Base-by-base conservation (phyloP, 345 rosid species). In the Jatropha curcas region DNA sequence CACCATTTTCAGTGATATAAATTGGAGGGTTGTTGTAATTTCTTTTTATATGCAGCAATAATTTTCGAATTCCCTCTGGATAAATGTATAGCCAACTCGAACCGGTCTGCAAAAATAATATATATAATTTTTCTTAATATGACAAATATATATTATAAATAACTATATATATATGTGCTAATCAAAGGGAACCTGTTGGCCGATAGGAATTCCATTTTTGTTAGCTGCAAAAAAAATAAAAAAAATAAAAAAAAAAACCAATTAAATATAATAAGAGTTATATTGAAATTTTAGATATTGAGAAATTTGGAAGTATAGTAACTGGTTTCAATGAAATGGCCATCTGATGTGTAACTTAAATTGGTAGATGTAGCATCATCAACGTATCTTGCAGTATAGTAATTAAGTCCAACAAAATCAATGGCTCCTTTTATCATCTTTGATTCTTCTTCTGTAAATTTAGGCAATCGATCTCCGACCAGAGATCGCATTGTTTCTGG, bases 1-100 rank as follows among this genome's bases (percentile, higher is more conserved):
- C 78, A 84, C 93, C 93, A 31, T 89, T 89, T 55, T 87, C 93
- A 19, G 91, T 86, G 12, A 89, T 83, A 68, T 78, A 82, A 52
- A 89, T 83, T 7, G 74, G 11, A 11, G 90, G 94, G 45, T 82
- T 67, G 16, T 84, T 79, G 67, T 83, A 89, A 61, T 83, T 84
- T 39, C 76, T 60, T 69, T 87, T 84, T 58, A 76, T 73, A 67
- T 87, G 74, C 12, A 86, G 60, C 65, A 87, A 53, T 13, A 86
- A 66, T 60, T 83, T 83, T 37, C 65, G 77, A 61, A 89, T 34
- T 45, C 94, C 94, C 51, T 81, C 70, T 4, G 93, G 93, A 71
- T 87, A 83, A n/a, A 80, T 76, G 67, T 63, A 82, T 67, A 89
- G 77, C 91, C 91, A 87, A n/a, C 71, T 64, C 27, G 83, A 82